phyloP scores from a whole-genome alignment of 495 filamentous ascomycete genomes.

The Xeromyces bisporus region DNA sequence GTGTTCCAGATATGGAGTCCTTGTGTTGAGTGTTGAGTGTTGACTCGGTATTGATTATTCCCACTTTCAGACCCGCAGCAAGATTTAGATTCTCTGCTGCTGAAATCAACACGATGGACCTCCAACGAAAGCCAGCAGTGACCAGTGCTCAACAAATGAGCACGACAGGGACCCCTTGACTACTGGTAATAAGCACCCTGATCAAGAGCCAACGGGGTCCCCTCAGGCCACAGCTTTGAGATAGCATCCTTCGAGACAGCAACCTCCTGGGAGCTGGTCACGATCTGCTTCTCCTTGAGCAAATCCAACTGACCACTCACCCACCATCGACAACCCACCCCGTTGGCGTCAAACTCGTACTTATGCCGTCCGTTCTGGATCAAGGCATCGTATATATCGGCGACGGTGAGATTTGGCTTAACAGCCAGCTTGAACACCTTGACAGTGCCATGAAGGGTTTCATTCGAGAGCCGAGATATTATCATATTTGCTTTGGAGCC shows the following conservation, averaged over 20 bases:
- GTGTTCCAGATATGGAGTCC: too few species aligned
- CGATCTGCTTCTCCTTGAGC: conserved; percentile 1
- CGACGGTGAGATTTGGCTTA: conserved; percentile 20
- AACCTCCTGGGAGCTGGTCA: conserved; percentile 1
- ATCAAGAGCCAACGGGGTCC: conserved; percentile 1
- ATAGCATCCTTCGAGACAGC: conserved; percentile 1
- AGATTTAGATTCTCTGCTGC: too few species aligned
- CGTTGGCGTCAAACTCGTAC: conserved; percentile 54
- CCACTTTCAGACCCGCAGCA: too few species aligned
- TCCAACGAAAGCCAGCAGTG: too few species aligned
- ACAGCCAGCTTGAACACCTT: conserved; percentile 7
- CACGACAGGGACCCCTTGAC: too few species aligned
- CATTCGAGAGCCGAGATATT: conserved; percentile 3
- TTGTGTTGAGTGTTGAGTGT: too few species aligned
- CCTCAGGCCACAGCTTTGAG: conserved; percentile 6
- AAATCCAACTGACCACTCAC: conserved; percentile 3
- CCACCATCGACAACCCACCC: conserved; percentile 17
- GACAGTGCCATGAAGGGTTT: conserved; percentile 1
- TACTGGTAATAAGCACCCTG: conserved; percentile 6
- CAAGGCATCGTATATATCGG: conserved; percentile 18
- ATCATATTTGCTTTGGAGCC: conserved; percentile 4
- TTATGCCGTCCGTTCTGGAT: conserved; percentile 61
- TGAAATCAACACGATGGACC: too few species aligned
- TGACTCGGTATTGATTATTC: too few species aligned
- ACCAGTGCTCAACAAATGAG: too few species aligned